phyloP scores from a whole-genome alignment of 2,329 filamentous ascomycete species.

The Fusarium chaquense region DNA sequence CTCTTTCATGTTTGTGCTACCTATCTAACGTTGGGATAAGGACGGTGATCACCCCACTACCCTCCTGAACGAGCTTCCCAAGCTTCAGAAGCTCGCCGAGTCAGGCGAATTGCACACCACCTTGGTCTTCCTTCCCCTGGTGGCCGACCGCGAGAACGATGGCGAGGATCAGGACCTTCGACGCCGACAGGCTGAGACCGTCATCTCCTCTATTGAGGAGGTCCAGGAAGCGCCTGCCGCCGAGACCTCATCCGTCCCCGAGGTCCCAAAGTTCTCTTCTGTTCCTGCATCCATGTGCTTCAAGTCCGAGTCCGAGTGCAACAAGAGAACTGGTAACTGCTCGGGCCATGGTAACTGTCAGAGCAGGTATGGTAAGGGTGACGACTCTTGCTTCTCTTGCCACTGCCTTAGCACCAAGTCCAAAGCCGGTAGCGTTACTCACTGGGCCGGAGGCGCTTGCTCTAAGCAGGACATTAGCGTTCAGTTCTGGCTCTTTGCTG shows the following conservation, averaged over 20 bases:
- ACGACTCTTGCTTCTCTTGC: conserved; percentile 80
- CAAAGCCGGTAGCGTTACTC: conserved; percentile 70
- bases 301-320: conserved; percentile 74
- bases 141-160: conserved; percentile 56
- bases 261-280: conserved; percentile 53
- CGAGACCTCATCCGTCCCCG: conserved; percentile 43
- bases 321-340: conserved; percentile 79
- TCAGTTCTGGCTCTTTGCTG: conserved; percentile 87
- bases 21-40: conserved; percentile 49
- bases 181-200: conserved; percentile 62
- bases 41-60: conserved; percentile 57
- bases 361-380: conserved; percentile 68
- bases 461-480: conserved; percentile 92
- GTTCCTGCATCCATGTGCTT: conserved; percentile 78
- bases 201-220: conserved; percentile 56
- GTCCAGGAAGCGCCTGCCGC: conserved; percentile 37
- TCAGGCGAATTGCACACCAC: conserved; percentile 67
- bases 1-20: not conserved
- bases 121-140: conserved; percentile 66
- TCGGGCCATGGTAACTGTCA: conserved; percentile 83
- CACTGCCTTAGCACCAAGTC: conserved; percentile 73
- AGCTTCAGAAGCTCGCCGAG: conserved; percentile 60
- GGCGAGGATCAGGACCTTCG: conserved; percentile 58
- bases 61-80: conserved; percentile 59
- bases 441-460: conserved; percentile 89